Evolutionary conservation across 2,329 filamentous ascomycete genomes (phyloP), one percentile per base, ranked within the genome.

Genomic region (Clarireedia paspali): DNA sequence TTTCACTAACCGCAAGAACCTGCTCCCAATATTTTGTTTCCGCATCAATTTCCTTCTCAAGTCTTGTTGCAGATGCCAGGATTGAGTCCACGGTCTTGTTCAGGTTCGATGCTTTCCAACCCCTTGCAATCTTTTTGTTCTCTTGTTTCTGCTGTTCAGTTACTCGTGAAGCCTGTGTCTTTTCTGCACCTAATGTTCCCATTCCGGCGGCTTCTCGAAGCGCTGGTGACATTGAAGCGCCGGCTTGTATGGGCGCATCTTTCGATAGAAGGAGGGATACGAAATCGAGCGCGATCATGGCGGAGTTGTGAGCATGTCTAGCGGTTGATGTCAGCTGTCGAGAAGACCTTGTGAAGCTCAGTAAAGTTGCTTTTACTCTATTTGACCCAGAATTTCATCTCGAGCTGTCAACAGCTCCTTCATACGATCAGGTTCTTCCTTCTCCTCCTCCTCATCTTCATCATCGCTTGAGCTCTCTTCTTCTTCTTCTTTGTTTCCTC

Each of bases 11-110:
- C 9, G 84, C 82, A 47, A 95, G 74, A 2, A 97, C 81, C 64
- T 95, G 87, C 55, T 87, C 81, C 94, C 94, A 99, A 70, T 95
- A 99, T 64, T 80, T 85, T 2, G 85, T 85, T 73, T 99, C 94
- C 30, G 83, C 82, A 9, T 81, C 78, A 36, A 95, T 87, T 69
- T 96, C 91, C 10, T 80, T 81, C 63, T 89, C 82, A 12, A 99
- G 73, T 42, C 89, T 80, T 26, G 79, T 77, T 0, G 88, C 87
- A 4, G 91, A 86, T 9, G 83, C 79, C 14, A 90, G 74, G 23
- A 96, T 80, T 38, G 85, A 84, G 63, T 89, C 85, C 1, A 89
- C 84, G 3, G 88, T 85, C 36, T 82, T 80, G 64, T 88, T 84
- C 62, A 96, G 82, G 47, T 85, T 86, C 65, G 91, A 83, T 60